Evolutionary conservation across 306 rosid species (phyloP), one percentile per base, ranked within the genome.

Genomic region (Vicia villosa): DNA sequence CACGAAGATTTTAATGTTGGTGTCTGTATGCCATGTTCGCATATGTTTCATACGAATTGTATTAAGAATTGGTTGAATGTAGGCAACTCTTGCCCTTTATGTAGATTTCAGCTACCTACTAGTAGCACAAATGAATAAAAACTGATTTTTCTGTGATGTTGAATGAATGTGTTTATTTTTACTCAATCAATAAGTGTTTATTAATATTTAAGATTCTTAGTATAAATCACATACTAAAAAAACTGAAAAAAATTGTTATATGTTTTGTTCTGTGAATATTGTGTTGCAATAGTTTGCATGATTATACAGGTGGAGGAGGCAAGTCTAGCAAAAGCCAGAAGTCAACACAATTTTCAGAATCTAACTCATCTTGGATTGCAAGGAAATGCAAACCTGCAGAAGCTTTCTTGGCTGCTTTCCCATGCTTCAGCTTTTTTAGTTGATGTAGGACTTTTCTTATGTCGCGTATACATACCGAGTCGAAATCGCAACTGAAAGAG

Each of bases 261-360:
- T n/a, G n/a, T 24, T 70, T 28, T 66, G 76, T 74, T 68, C 34
- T 11, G 6, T 54, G 63, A 66, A 62, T 50, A 63, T 37, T 61
- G 66, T 71, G 51, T 59, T 76, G 40, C 47, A 43, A 24, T 16
- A 12, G n/a, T n/a, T n/a, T n/a, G n/a, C n/a, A n/a, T n/a, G n/a
- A 55, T 80, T 82, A 90, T 72, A 94, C 96, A 74, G 96, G 91
- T 38, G 99, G 96, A 34, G 97, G 87, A 3, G 96, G 99, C 79
- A 94, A 81, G 80, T 91, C 97, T n/a, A 94, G 87, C n/a, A 94
- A 83, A 73, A 91, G 97, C 97, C 94, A 90, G 79, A 88, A 88
- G 61, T 97, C 99, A 82, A 79, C 79, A 77, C 96, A 88, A 26
- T 87, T 87, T 81, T 94, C 96, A 6, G 96, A 87, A 40, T 91